phyloP scores from a whole-genome alignment of 1,139 yeast species.

The Zygosaccharomyces pseudobailii region DNA sequence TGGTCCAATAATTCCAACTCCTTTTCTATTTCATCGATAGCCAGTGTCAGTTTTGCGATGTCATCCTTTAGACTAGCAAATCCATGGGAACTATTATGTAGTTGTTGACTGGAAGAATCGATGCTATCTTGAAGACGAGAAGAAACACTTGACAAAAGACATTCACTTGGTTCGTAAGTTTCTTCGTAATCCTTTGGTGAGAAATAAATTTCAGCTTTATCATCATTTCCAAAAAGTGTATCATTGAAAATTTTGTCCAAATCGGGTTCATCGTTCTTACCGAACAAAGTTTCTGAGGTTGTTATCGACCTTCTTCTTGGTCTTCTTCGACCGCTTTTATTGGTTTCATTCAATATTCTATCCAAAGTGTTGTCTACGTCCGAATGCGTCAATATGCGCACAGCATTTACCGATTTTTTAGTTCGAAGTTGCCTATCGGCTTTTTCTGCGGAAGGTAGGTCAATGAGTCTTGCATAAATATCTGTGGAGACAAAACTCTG shows the following conservation, averaged over 20 bases:
- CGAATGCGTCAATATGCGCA: conserved; percentile 19
- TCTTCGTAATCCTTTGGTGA: conserved; percentile 6
- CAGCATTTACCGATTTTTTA: conserved; percentile 6
- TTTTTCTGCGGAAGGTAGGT: background rate
- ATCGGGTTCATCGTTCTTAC: conserved; percentile 17
- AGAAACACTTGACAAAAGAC: background rate
- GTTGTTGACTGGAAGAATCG: background rate
- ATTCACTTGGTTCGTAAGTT: conserved; percentile 2
- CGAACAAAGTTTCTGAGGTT: conserved; percentile 14
- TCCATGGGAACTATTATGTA: conserved; percentile 29
- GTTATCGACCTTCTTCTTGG: background rate
- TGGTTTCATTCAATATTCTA: conserved; percentile 16
- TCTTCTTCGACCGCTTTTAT: conserved; percentile 1
- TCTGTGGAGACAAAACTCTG: conserved; percentile 18
- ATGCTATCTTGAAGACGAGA: background rate
- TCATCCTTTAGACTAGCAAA: conserved; percentile 58
- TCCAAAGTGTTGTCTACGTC: conserved; percentile 21
- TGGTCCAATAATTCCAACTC: conserved; percentile 65
- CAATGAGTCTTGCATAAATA: conserved; percentile 14
- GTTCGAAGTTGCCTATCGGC: background rate
- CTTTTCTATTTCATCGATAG: conserved; percentile 56
- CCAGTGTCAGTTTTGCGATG: conserved; percentile 41
- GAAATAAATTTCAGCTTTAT: conserved; percentile 4
- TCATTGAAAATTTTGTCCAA: conserved; percentile 3
- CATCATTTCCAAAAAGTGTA: conserved; percentile 10